Conservation (phyloP, 805 yeast genomes). For the Cyberlindnera nakhonratchasimensis region DNA sequence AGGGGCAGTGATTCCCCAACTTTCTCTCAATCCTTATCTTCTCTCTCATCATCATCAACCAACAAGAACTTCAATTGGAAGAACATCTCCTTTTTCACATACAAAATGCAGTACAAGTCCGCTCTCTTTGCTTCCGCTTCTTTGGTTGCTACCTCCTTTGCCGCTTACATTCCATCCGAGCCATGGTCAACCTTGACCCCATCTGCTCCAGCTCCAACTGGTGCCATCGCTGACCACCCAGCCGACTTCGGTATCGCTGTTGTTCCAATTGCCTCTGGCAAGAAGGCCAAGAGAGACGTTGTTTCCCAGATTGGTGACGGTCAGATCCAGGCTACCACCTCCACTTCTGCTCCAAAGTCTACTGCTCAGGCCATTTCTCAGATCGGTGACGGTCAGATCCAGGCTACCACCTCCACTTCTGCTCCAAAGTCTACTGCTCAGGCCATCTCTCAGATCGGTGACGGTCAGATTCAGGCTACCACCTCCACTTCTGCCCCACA, state of each 20-base stretch:
- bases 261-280: constrained; percentile 31
- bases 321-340: constrained; percentile 31
- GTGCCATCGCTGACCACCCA: constrained; percentile 36
- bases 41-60: not conserved
- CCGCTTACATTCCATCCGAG: constrained; percentile 62
- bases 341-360: constrained; percentile 21
- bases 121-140: constrained; percentile 36
- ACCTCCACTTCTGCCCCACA: constrained; percentile 36
- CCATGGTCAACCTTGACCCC: constrained; percentile 45
- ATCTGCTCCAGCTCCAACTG: constrained; percentile 33
- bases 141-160: constrained; percentile 46
- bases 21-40: not conserved
- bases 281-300: constrained; percentile 37
- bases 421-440: constrained; percentile 26
- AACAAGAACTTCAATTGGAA: not conserved
- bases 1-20: not conserved
- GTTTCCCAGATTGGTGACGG: constrained; percentile 54
- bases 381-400: constrained; percentile 47
- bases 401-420: constrained; percentile 22
- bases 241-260: constrained; percentile 43
- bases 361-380: constrained; percentile 32
- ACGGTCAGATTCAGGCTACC: constrained; percentile 56
- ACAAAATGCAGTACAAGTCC: constrained; percentile 39
- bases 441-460: constrained; percentile 28
- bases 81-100: not conserved